Base-by-base conservation (phyloP, 2,329 filamentous ascomycete genomes). In the Calonectria pteridis region DNA sequence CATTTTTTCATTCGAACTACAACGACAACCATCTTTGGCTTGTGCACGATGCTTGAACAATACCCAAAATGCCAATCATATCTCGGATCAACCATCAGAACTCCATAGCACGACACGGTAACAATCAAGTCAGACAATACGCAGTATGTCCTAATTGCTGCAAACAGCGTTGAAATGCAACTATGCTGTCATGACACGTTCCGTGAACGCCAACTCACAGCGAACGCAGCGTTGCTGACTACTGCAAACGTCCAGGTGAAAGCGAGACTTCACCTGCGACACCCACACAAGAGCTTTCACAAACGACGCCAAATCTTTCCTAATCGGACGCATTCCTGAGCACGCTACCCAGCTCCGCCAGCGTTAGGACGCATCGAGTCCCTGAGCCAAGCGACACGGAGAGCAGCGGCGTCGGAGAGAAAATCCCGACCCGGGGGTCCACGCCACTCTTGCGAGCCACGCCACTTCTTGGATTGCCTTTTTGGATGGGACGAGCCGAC, bases 331-430 rank as follows among this genome's bases (percentile, higher is more conserved):
- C 40, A 46, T 64, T 53, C 50, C 50, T 28, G 55, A 59, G 37
- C 55, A n/a, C 33, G 33, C 33, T 26, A 26, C 33, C 18, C 20
- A 23, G 43, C 43, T 23, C 43, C 43, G 43, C 4, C n/a, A 46
- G 43, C 10, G 43, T 23, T 23, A 13, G 43, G 43, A 23, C n/a
- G 51, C 26, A 6, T 55, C 51, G 10, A 53, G 26, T 29, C 14
- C 51, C 18, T 59, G 33, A 31, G 55, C 55, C n/a, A 59, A 37
- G 29, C 55, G 33, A 40, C 31, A 53, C 9, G 50, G 50, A 40
- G 59, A 31, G 59, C 59, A 46, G 37, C 33, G 55, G 69, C 51
- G 46, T 67, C 69, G 64, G 64, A 40, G 26, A 67, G 53, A 64
- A 68, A 55, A 46, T 64, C 64, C 69, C 55, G 64, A 67, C 35